These are phyloP conservation scores for Yueomyces sinensis DNA, from an alignment of 805 yeast species.

Conservation along the genomic window DNA sequence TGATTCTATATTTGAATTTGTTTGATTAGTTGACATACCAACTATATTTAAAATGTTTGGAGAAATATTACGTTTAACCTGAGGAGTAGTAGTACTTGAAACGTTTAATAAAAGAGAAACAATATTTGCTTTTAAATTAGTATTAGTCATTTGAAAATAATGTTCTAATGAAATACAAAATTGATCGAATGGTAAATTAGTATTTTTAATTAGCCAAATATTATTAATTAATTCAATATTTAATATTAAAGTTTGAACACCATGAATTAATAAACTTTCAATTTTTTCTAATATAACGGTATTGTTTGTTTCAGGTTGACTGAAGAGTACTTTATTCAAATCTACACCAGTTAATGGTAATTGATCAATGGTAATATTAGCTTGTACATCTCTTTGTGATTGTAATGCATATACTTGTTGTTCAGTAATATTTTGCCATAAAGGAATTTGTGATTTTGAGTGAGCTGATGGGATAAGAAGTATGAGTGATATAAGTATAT, in stretches of 20 bases:
- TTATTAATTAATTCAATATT: slow-evolving; percentile 46
- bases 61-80: slow-evolving; percentile 1
- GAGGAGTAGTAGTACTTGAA: background rate
- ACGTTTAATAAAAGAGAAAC: slow-evolving; percentile 29
- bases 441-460: too few relatives aligned
- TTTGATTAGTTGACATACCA: background rate
- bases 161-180: slow-evolving; percentile 20
- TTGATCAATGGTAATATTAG: slow-evolving; percentile 29
- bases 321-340: slow-evolving; percentile 21
- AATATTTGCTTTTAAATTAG: slow-evolving; percentile 32
- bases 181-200: slow-evolving; percentile 13
- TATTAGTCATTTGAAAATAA: slow-evolving; percentile 31
- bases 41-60: slow-evolving; percentile 1
- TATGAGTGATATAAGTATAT: too few relatives aligned
- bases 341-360: slow-evolving; percentile 29
- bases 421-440: slow-evolving; percentile 24
- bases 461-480: too few relatives aligned
- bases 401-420: slow-evolving; percentile 25
- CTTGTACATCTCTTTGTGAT: slow-evolving; percentile 35
- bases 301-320: slow-evolving; percentile 6
- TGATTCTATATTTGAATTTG: background rate
- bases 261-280: slow-evolving; percentile 26
- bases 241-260: slow-evolving; percentile 33
- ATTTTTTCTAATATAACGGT: slow-evolving; percentile 19
- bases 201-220: slow-evolving; percentile 12